Evolutionary conservation across 257 asterid species (phyloP), one percentile per base, ranked within the genome.

Genomic region (Ophiorrhiza pumila): DNA sequence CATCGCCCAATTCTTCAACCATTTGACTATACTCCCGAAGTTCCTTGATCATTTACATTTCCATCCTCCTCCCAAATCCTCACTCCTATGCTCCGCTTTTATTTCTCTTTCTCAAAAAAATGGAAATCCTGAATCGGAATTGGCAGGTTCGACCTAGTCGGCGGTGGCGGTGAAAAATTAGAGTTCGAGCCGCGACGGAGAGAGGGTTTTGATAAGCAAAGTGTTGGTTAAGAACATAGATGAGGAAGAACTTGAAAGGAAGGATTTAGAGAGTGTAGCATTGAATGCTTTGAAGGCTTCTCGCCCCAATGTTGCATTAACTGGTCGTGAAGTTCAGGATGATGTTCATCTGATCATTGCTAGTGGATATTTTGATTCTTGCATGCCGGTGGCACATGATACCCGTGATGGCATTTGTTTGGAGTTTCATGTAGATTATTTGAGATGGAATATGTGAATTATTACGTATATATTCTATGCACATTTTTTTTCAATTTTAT

Each of bases 301-400:
- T 10, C 88, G 97, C 1, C 87, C 98, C 23, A 95, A 90, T 71
- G 87, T 96, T 4, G 98, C 99, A 0, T 92, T 92, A n/a, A 95
- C 97, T 13, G 96, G 86, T 39, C 84, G 90, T 7, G 99, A 95
- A 77, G 98, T 95, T 76, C 96, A 95, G 80, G 99, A 95, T 62
- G 99, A 95, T 75, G 99, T 92, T 56, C 98, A 87, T 80, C 81
- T 97, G 83, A 89, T 95, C 55, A 85, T 95, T 65, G 91, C 90
- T 71, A 95, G 97, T 77, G 97, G 98, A 0, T 91, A 91, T 75
- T 95, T 95, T 80, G 87, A 81, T 78, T 95, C 99, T 31, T 95
- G 97, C 75, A 86, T 90, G 91, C 99, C 98, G 0, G 96, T 95
- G 1, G 99, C 98, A 0, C 96, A 92, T 20, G 99, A 95, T 79